Conservation (phyloP, 495 filamentous ascomycete species). For the Viridothelium virens region DNA sequence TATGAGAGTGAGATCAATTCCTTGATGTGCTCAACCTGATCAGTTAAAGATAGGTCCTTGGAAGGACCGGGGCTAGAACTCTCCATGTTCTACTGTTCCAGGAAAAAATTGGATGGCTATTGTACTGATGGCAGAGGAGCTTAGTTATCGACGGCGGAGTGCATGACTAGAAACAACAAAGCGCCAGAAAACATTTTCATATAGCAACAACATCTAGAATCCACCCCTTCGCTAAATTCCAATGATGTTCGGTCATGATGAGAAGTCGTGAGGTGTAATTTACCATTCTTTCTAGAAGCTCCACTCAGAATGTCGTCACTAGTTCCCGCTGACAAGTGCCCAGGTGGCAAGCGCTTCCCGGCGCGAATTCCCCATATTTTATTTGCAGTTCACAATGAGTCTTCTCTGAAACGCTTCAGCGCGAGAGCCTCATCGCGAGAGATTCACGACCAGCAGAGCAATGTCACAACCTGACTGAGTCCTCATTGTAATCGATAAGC, state of each 20-base stretch:
- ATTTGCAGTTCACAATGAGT: no score
- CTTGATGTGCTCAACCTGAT: constrained; percentile 27
- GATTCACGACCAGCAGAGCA: not conserved
- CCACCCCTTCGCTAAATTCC: not conserved
- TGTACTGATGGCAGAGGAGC: not conserved
- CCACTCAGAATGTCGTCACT: constrained; percentile 8
- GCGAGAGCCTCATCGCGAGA: not conserved
- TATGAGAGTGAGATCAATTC: constrained; percentile 19
- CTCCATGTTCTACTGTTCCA: not conserved
- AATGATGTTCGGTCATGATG: not conserved
- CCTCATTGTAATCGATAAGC: no score
- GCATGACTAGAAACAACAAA: not conserved
- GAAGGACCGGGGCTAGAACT: not conserved
- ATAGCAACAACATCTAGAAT: not conserved
- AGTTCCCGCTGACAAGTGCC: not conserved
- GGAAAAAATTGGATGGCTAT: not conserved
- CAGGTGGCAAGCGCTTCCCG: not conserved
- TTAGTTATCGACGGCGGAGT: not conserved
- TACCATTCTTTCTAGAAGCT: not conserved
- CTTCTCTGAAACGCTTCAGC: no score
- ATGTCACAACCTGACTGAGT: not conserved
- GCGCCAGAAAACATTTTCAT: not conserved
- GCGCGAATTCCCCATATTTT: no score
- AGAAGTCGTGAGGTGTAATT: not conserved
- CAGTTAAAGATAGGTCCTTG: constrained; percentile 2